Evolutionary conservation across 2,329 filamentous ascomycete genomes (phyloP).

Genomic region (Aspergillus ochraceus): DNA sequence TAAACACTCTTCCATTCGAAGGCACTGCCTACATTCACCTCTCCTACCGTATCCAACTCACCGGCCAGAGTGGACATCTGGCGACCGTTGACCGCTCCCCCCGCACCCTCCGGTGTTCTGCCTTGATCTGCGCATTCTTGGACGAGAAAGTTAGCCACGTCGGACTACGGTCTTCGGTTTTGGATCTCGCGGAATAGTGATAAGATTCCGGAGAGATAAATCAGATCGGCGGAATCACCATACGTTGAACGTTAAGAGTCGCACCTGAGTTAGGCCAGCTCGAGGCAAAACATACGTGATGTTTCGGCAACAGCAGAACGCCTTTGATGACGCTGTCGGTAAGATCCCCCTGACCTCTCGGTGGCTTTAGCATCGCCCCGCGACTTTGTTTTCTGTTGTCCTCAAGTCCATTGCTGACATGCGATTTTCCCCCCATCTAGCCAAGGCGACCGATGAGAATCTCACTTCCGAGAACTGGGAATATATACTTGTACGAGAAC

Average conservation of each 20-base stretch:
- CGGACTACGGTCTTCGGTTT: not conserved
- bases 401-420: conserved; percentile 23
- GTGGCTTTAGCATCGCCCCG: not conserved
- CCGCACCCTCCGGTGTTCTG: not conserved
- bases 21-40: not conserved
- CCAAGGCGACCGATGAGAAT: conserved; percentile 94
- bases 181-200: not conserved
- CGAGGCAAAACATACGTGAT: conserved; percentile 36
- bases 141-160: not conserved
- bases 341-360: conserved; percentile 31
- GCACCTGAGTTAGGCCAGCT: not conserved
- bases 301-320: conserved; percentile 65
- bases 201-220: not conserved
- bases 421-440: conserved; percentile 41
- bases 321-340: conserved; percentile 71
- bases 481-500: conserved; percentile 58
- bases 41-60: not conserved
- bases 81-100: not conserved
- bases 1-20: not conserved
- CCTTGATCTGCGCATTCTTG: not conserved
- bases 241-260: not conserved
- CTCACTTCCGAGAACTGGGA: conserved; percentile 84
- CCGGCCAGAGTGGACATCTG: not conserved
- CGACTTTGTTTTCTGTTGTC: not conserved
- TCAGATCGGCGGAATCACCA: not conserved